phyloP scores from a whole-genome alignment of 2,329 filamentous ascomycete genomes.

The Aspergillus phoenicis region DNA sequence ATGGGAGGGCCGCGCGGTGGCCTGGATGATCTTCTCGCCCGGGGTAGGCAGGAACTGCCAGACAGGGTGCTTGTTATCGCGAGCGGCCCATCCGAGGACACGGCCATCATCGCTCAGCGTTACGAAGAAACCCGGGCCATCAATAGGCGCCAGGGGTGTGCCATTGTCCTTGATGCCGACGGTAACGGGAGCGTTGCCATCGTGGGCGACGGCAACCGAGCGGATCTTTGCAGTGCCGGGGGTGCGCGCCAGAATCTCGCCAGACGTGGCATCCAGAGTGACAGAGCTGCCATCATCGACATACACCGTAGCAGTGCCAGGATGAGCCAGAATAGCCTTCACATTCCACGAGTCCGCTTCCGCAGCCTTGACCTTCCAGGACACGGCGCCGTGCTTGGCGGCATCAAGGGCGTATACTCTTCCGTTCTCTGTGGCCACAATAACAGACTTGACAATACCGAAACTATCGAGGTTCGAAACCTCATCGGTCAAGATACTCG shows the following conservation, averaged over 20 bases:
- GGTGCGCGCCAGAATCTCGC: conserved; percentile 42
- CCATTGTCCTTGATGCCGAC: conserved; percentile 43
- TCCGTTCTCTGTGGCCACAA: conserved; percentile 78
- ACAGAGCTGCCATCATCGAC: conserved; percentile 65
- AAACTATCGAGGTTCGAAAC: conserved; percentile 64
- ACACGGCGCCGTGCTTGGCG: conserved; percentile 69
- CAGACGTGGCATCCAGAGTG: conserved; percentile 49
- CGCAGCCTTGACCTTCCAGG: conserved; percentile 72
- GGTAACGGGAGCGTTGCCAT: conserved; percentile 26
- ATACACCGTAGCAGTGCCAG: conserved; percentile 61
- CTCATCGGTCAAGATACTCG: conserved; percentile 60
- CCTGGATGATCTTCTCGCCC: conserved; percentile 67
- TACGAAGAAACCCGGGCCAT: conserved; percentile 42
- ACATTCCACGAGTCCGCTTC: conserved; percentile 67
- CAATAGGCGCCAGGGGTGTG: conserved; percentile 32
- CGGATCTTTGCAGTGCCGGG: conserved; percentile 29
- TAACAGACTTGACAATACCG: conserved; percentile 82
- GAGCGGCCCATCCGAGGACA: conserved; percentile 48
- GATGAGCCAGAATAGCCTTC: conserved; percentile 66
- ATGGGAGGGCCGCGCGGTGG: conserved; percentile 70
- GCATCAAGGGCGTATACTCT: conserved; percentile 79
- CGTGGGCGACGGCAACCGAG: conserved; percentile 36
- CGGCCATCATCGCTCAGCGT: conserved; percentile 45
- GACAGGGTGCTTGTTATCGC: conserved; percentile 45
- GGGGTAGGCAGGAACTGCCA: conserved; percentile 74